Base-by-base conservation (phyloP, 768 basidiomycete genomes). In the Psilocybe cubensis region DNA sequence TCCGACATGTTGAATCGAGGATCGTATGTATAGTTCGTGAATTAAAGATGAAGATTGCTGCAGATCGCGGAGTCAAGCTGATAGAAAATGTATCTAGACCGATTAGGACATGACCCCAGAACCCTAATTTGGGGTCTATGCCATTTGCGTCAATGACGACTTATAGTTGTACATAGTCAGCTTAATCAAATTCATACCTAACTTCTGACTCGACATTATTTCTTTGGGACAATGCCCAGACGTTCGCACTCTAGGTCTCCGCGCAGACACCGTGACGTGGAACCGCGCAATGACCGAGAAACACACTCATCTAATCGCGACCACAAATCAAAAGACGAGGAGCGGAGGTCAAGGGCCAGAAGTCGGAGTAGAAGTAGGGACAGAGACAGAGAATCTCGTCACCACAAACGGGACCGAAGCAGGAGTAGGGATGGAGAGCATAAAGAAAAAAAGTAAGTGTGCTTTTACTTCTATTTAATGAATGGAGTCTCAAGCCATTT, bases 211-310 rank as follows among this genome's bases (percentile, higher is more conserved):
- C 17, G 17, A 24, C 23, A 9, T 38, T 43, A 18, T 7, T 33
- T 56, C 11, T 14, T n/a, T n/a, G n/a, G n/a, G n/a, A n/a, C n/a
- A n/a, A 86, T 86, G 85, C 72, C 65, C 51, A 76, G 75, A 69
- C 74, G 75, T 56, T 83, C 85, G 23, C 80, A 78, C 52, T 88
- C 87, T 40, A 73, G 73, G 17, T 82, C 82, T 27, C 80, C 83
- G 52, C 72, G 71, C 40, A 71, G 73, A 63, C 72, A 66, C 59
- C 66, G 74, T 60, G 72, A 77, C 59, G 75, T 76, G 59, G 71
- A 76, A 52, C 69, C 72, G 58, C 66, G 68, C 64, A 68, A 68
- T 50, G 71, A 78, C 57, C 66, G 63, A 52, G 70, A 75, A 58
- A 66, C 59, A 54, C 68, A 66, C 61, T 75, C 75, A 41, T 72